Conservation (phyloP, 805 yeast genomes). For the Metschnikowia shivogae region DNA sequence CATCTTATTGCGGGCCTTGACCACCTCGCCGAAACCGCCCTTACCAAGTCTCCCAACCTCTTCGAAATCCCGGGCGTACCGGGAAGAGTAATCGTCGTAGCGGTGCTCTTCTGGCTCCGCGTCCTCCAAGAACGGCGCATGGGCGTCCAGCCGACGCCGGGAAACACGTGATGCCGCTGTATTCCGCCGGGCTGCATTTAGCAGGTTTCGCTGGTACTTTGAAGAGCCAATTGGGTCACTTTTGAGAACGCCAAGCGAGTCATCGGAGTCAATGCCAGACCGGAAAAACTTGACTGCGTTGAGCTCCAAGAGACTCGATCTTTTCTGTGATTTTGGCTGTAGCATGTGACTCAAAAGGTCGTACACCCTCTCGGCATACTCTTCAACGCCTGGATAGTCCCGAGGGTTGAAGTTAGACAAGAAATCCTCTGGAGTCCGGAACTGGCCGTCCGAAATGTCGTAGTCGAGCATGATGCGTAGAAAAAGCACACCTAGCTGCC, state of each 20-base stretch:
- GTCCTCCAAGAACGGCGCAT: neutral
- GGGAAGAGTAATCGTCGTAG: slow-evolving; percentile 16
- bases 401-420: slow-evolving; percentile 20
- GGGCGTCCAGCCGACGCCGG: slow-evolving; percentile 16
- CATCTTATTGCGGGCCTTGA: slow-evolving; percentile 87
- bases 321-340: slow-evolving; percentile 57
- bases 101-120: neutral
- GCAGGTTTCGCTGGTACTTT: slow-evolving; percentile 9
- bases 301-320: slow-evolving; percentile 82
- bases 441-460: slow-evolving; percentile 59
- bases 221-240: slow-evolving; percentile 14
- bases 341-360: slow-evolving; percentile 69
- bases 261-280: slow-evolving; percentile 41
- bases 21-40: slow-evolving; percentile 98
- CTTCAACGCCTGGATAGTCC: slow-evolving; percentile 53
- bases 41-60: slow-evolving; percentile 87
- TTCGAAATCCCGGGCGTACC: slow-evolving; percentile 92
- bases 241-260: neutral
- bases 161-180: slow-evolving; percentile 4
- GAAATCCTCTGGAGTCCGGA: slow-evolving; percentile 44
- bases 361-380: slow-evolving; percentile 59
- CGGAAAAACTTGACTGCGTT: slow-evolving; percentile 80
- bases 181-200: slow-evolving; percentile 13
- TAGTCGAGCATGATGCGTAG: slow-evolving; percentile 39
- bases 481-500: slow-evolving; percentile 85